Base-by-base conservation (phyloP, 192 early-diverging fungal genomes). In the Linderina pennispora region DNA sequence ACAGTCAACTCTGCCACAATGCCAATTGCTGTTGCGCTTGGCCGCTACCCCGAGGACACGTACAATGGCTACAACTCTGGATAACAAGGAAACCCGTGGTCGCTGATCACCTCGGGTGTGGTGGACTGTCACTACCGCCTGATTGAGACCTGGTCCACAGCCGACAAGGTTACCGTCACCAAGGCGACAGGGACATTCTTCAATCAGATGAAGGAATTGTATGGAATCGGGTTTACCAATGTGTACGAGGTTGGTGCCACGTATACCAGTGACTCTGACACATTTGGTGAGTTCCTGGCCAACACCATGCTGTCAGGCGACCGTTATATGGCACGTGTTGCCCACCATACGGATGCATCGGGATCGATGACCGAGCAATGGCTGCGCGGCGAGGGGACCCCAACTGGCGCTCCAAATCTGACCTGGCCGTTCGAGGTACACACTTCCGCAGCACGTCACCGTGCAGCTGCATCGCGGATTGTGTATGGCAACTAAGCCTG, bases 51-150 rank as follows among this genome's bases (percentile, higher is more conserved):
- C 6, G 84, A 79, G 54, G 84, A 87, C 60, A 48, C 40, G 14
- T 87, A 87, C 44, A 56, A 85, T 41, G 82, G 82, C 23, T 45
- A 67, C 43, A 68, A 53, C 17, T 54, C 42, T 9, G 50, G 43
- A 16, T 19, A 36, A 34, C n/a, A n/a, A n/a, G 84, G 77, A 32
- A 86, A 86, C 55, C 80, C 84, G 4, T 87, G 84, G 84, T 57
- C 75, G 26, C 63, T 87, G 13, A 37, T 59, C 18, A 83, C 78
- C 0, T 20, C 44, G 15, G 71, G 62, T 3, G 36, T 52, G 23
- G 79, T 77, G 20, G 82, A 86, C 36, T 26, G 73, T 6, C 56
- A 74, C 37, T 80, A 77, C 54, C 43, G 45, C 31, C 58, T 71
- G 7, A 54, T 56, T 14, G 20, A 36, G 10, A 39, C 37, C 34